Percentiles rank a stretch among this genome's conserved stretches.
These are phyloP conservation scores for Piloderma croceum DNA, from an alignment of 768 basidiomycete genomes.

Conservation along the genomic window DNA sequence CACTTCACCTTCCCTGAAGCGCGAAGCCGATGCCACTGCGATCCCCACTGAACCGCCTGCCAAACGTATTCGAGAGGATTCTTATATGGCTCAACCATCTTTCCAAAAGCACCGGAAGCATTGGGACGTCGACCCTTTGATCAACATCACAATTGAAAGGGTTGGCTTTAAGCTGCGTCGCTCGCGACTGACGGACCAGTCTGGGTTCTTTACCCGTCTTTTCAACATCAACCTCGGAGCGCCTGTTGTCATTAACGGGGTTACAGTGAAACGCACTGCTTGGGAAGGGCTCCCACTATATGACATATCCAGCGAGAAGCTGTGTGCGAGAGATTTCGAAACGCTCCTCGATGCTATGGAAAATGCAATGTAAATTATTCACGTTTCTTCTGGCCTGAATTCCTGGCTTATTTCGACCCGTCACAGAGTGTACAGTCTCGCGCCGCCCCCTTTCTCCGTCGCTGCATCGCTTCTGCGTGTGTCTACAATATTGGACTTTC, in stretches of 20 bases:
- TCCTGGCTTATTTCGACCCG: not conserved
- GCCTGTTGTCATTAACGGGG: not conserved
- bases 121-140: constrained; percentile 22
- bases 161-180: constrained; percentile 20
- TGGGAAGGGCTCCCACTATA: no score
- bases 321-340: constrained; percentile 11
- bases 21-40: not conserved
- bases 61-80: not conserved
- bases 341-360: constrained; percentile 15
- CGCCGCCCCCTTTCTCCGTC: constrained; percentile 21
- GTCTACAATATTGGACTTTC: constrained; percentile 25
- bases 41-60: not conserved
- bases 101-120: constrained; percentile 17
- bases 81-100: constrained; percentile 2
- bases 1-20: no score
- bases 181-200: constrained; percentile 19
- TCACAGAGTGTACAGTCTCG: constrained; percentile 15
- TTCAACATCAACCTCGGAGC: constrained; percentile 7
- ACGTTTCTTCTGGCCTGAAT: not conserved
- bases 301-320: no score
- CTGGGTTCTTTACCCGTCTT: constrained; percentile 20
- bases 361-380: constrained; percentile 14
- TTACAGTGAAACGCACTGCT: not conserved
- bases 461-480: constrained; percentile 30
- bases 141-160: constrained; percentile 18